Evolutionary conservation across 2,329 filamentous ascomycete genomes (phyloP).

Genomic region (Trichoderma harzianum): DNA sequence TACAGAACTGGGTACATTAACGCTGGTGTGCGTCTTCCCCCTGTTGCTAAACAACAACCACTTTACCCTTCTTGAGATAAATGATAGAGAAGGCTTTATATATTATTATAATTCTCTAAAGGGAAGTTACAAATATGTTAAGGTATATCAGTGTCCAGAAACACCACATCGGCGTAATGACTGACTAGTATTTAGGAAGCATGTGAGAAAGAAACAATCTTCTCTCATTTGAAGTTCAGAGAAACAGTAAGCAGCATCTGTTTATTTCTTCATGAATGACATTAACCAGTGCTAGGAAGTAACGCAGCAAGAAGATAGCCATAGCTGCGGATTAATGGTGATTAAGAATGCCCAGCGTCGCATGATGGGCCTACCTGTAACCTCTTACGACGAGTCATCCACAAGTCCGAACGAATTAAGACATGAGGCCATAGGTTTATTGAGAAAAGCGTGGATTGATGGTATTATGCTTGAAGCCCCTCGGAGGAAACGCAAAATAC

Average conservation of each 20-base stretch:
- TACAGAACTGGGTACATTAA: neutral
- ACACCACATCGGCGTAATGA: neutral
- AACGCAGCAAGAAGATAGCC: neutral
- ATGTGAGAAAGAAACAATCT: neutral
- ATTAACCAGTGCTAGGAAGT: neutral
- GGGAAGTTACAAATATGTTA: neutral
- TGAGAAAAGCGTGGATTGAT: neutral
- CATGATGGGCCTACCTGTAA: neutral
- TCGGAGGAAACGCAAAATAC: no score
- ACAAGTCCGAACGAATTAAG: neutral
- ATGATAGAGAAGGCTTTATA: neutral
- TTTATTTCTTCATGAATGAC: neutral
- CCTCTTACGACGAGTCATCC: neutral
- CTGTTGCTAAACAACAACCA: slow-evolving; percentile 8
- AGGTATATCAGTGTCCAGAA: neutral
- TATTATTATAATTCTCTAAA: slow-evolving; percentile 16
- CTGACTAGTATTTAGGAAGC: neutral
- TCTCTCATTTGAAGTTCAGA: neutral
- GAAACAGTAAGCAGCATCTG: slow-evolving; percentile 3
- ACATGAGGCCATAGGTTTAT: neutral
- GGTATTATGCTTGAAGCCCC: neutral
- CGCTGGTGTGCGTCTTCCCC: slow-evolving; percentile 10
- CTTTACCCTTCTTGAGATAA: slow-evolving; percentile 17
- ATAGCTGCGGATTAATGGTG: slow-evolving; percentile 10
- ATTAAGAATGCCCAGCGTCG: slow-evolving; percentile 10